Base-by-base conservation (phyloP, 1,139 yeast species). In the Wickerhamomyces sp. region DNA sequence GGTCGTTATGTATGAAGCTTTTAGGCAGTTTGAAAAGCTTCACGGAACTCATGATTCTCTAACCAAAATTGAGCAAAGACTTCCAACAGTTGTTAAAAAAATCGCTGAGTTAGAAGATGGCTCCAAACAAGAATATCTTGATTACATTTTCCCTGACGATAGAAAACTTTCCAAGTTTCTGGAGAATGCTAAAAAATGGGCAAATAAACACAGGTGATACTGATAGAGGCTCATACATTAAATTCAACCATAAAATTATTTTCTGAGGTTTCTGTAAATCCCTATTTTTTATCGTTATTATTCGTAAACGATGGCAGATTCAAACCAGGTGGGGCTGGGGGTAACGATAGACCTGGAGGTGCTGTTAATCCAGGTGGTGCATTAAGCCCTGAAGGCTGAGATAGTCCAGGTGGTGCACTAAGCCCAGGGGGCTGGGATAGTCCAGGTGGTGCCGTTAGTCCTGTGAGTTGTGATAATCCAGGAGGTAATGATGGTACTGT, bases 101-200 rank as follows among this genome's bases (percentile, higher is more conserved):
- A 69, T 75, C 35, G 68, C 68, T 40, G 63, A 62, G 9, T 64
- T 66, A 34, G 75, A 64, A 6, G 72, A 72, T 48, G 83, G 81
- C 1, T 62, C 68, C 8, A 73, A 75, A 45, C 76, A 75, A 53
- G 91, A 84, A 55, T 73, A 73, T 53, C 60, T 72, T 46, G 91
- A 81, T 48, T 86, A 82, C 62, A 67, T 78, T 5, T 89, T 86
- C 60, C 90, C 94, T 1, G 82, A 78, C 43, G 85, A 80, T 53
- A 68, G 66, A 44, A 69, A 67, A 38, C 63, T 78, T 49, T 69
- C 75, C 47, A 77, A 75, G 55, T 78, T 86, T 48, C 67, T 84
- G 63, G 79, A 74, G 47, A 77, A 78, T 59, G 93, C 89, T 10
- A 75, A 72, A 60, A 75, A 75, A 60, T 84, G 88, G 91, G 68